Conservation (phyloP, 768 basidiomycete species). For the Lyophyllum shimeji region DNA sequence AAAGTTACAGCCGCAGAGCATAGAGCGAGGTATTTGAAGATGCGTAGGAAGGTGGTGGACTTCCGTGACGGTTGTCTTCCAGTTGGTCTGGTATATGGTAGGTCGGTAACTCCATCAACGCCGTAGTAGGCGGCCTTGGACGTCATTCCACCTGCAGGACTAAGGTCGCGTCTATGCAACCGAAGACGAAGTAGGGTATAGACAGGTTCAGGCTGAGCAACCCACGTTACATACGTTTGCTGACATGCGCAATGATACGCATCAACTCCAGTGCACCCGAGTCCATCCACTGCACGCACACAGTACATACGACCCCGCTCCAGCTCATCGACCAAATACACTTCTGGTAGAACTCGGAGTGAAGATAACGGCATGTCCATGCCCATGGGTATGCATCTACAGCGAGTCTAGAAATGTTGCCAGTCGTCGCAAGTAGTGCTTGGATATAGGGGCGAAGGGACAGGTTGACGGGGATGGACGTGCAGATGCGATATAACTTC, state of each 20-base stretch:
- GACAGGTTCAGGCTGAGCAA: constrained; percentile 3
- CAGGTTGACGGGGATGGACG: too few relatives aligned
- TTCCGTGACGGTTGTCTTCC: not conserved
- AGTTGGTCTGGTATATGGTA: constrained; percentile 6
- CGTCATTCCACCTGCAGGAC: constrained; percentile 3
- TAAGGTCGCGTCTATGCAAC: not conserved
- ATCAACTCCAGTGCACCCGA: not conserved
- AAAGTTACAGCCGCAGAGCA: constrained; percentile 32
- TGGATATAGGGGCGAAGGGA: too few relatives aligned
- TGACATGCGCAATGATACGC: constrained; percentile 2
- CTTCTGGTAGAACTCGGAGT: too few relatives aligned
- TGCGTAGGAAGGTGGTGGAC: constrained; percentile 13
- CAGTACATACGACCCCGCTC: not conserved
- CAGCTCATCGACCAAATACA: too few relatives aligned
- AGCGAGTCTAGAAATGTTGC: too few relatives aligned
- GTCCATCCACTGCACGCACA: not conserved
- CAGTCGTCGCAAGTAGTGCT: too few relatives aligned
- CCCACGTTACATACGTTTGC: too few relatives aligned
- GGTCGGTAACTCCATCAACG: constrained; percentile 1
- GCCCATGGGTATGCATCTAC: too few relatives aligned
- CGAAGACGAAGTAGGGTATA: not conserved
- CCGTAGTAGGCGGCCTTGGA: constrained; percentile 9
- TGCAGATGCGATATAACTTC: too few relatives aligned
- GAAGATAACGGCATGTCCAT: too few relatives aligned
- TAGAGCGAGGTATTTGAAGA: constrained; percentile 23